Base-by-base conservation (phyloP, 176 grass and related monocot genomes). In the Elymus sibiricus region DNA sequence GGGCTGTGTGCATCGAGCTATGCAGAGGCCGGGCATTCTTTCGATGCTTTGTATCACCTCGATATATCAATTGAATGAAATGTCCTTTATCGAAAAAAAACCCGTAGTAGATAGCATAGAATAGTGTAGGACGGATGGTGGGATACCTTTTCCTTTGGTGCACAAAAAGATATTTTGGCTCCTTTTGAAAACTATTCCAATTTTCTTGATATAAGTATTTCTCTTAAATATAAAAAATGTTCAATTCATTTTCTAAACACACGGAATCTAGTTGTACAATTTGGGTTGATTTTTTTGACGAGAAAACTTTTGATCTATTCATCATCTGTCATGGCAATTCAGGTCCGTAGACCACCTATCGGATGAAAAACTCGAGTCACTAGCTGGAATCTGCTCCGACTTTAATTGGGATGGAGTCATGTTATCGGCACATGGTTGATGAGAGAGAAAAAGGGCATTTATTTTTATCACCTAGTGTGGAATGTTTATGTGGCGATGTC, bases 61-160 rank as follows among this genome's bases (percentile, higher is more conserved):
- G n/a, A n/a, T n/a, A n/a, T n/a, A n/a, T n/a, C n/a, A n/a, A n/a
- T n/a, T n/a, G n/a, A n/a, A n/a, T n/a, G n/a, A n/a, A n/a, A n/a
- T n/a, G n/a, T n/a, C n/a, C n/a, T n/a, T n/a, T n/a, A n/a, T n/a
- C n/a, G n/a, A n/a, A n/a, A n/a, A n/a, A n/a, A n/a, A n/a, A n/a
- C n/a, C n/a, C 14, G 71, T 17, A 76, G 44, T 51, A 87, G 86
- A 78, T 77, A 62, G 71, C 83, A 70, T 77, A 77, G 83, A 89
- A 69, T 70, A 63, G 61, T 65, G 59, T 7, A 58, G 55, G 55
- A 58, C 7, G 70, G 27, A 11, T 64, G 56, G 58, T 76, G 27
- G 82, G 40, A 76, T 64, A 35, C 28, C 63, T 68, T 29, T 64
- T 49, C 24, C 63, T 68, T 29, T 28, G 11, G 31, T 44, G 56